phyloP scores from a whole-genome alignment of 108 stramenopile genomes.

The Cyclostephanos invisitatus region DNA sequence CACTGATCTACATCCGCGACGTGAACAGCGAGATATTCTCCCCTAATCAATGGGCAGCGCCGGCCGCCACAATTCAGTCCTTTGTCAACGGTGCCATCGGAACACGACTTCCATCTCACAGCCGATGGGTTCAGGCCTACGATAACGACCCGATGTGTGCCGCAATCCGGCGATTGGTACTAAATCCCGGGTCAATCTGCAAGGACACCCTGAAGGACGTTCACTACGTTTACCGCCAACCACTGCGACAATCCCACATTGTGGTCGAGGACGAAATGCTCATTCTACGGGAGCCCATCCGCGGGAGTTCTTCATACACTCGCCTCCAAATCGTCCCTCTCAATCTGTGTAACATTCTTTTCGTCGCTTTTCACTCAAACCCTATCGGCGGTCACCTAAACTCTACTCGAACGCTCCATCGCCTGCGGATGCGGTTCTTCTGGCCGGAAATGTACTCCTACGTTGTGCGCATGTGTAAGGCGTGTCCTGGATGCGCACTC shows the following conservation, averaged over 20 bases:
- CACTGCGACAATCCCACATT: neutral
- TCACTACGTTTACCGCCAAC: neutral
- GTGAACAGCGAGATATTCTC: slow-evolving; percentile 4
- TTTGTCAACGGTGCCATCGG: slow-evolving; percentile 25
- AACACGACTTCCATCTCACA: slow-evolving; percentile 8
- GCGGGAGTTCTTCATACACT: neutral
- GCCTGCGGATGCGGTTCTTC: neutral
- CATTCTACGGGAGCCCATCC: neutral
- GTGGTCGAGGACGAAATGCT: slow-evolving; percentile 11
- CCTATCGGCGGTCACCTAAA: neutral
- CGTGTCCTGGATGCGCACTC: neutral
- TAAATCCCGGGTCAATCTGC: too few species aligned
- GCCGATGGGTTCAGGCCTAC: too few species aligned
- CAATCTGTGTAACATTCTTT: neutral
- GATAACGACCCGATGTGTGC: too few species aligned
- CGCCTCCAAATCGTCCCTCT: neutral
- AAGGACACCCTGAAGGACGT: neutral
- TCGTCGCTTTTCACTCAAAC: slow-evolving; percentile 23
- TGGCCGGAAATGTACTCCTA: neutral
- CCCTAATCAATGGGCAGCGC: too few species aligned
- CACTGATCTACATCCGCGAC: neutral
- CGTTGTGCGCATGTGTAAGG: neutral
- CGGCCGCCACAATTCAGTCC: neutral
- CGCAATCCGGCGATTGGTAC: neutral
- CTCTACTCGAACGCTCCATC: neutral